These are phyloP conservation scores for Wallemia mellicola DNA, from an alignment of 1,284 basidiomycete genomes.

Conservation along the genomic window DNA sequence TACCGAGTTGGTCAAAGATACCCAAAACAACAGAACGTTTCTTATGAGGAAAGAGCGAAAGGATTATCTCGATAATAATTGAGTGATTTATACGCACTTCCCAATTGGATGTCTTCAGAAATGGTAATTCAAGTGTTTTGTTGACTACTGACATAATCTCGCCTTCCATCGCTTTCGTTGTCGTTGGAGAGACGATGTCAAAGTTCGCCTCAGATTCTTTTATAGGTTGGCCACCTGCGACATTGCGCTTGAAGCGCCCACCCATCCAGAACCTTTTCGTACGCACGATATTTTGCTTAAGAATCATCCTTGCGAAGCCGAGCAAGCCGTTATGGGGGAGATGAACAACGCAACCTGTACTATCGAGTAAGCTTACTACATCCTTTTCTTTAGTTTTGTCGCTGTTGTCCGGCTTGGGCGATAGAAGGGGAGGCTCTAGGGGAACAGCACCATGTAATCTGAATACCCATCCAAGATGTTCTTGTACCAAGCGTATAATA, in stretches of 20 bases:
- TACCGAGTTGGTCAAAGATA: background rate
- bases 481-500: slow-evolving; percentile 11
- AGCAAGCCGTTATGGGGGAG: background rate
- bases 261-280: slow-evolving; percentile 14
- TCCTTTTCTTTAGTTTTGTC: slow-evolving; percentile 6
- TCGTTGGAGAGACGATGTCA: slow-evolving; percentile 14
- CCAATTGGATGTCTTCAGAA: slow-evolving; percentile 10
- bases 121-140: slow-evolving; percentile 12
- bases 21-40: background rate
- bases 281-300: slow-evolving; percentile 3
- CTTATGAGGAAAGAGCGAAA: background rate
- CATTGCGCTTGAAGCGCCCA: slow-evolving; percentile 14
- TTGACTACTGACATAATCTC: slow-evolving; percentile 12
- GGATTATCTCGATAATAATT: slow-evolving; percentile 6
- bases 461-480: slow-evolving; percentile 11
- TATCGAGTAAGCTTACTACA: slow-evolving; percentile 13
- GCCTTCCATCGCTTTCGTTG: slow-evolving; percentile 13
- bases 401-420: slow-evolving; percentile 9
- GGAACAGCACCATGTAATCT: slow-evolving; percentile 14
- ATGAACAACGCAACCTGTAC: slow-evolving; percentile 13
- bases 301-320: background rate
- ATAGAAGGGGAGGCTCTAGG: slow-evolving; percentile 12
- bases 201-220: slow-evolving; percentile 13
- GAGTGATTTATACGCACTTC: slow-evolving; percentile 13
- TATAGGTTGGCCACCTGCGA: slow-evolving; percentile 15